Percentiles rank a stretch among this genome's conserved stretches.
Evolutionary conservation across 2,329 filamentous ascomycete genomes (phyloP).

Genomic region (Pseudopyricularia javanii): DNA sequence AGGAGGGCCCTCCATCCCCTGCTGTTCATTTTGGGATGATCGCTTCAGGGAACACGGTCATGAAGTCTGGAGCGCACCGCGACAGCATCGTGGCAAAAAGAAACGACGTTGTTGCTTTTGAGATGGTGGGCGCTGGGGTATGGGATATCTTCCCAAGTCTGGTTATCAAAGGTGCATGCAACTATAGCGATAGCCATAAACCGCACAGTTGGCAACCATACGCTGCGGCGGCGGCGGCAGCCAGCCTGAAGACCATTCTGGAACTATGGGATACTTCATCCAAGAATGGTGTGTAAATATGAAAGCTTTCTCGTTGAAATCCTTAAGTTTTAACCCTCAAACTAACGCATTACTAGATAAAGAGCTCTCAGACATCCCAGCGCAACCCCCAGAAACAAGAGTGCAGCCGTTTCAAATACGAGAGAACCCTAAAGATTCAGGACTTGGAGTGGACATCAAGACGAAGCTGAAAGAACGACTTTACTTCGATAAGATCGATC

Average conservation of each 20-base stretch:
- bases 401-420: background rate
- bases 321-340: too few relatives aligned
- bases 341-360: too few relatives aligned
- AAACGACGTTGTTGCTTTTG: conserved; percentile 18
- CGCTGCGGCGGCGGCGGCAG: conserved; percentile 13
- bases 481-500: background rate
- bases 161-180: conserved; percentile 22
- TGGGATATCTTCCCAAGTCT: conserved; percentile 19
- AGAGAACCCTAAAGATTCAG: background rate
- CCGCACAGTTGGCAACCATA: conserved; percentile 21
- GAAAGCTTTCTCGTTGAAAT: too few relatives aligned
- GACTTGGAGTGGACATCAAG: background rate
- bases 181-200: conserved; percentile 27
- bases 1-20: background rate
- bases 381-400: background rate
- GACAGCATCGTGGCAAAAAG: conserved; percentile 11
- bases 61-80: conserved; percentile 19
- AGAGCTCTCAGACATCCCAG: background rate
- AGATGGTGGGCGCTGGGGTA: conserved; percentile 23
- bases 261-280: background rate
- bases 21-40: conserved; percentile 12
- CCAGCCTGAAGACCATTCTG: background rate
- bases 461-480: background rate
- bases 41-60: conserved; percentile 22
- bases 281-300: background rate